A percentile compares a stretch with the other conserved stretches of the same genome.
Conservation (phyloP, 495 filamentous ascomycete species). For the Penicillium canescens region DNA sequence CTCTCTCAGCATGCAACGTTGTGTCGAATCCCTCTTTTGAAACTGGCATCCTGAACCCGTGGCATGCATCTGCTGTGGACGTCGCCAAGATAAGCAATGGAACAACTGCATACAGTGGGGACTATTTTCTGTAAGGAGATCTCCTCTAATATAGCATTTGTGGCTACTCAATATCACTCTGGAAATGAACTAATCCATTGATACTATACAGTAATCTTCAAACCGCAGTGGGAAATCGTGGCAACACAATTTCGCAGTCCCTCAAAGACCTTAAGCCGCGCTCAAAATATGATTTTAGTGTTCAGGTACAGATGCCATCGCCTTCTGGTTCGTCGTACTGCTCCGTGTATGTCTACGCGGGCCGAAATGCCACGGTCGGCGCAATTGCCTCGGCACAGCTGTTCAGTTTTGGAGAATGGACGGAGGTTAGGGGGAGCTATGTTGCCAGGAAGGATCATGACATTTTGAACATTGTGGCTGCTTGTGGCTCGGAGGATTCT, state of each 20-base stretch:
- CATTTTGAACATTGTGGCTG: slow-evolving; percentile 17
- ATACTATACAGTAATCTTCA: slow-evolving; percentile 11
- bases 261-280: slow-evolving; percentile 11
- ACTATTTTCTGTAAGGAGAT: slow-evolving; percentile 25
- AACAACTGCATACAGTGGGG: slow-evolving; percentile 17
- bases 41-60: slow-evolving; percentile 22
- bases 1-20: slow-evolving; percentile 23
- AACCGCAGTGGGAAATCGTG: slow-evolving; percentile 24
- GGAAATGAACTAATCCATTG: neutral
- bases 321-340: slow-evolving; percentile 18
- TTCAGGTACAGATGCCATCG: slow-evolving; percentile 10
- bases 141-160: neutral
- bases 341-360: slow-evolving; percentile 17
- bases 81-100: slow-evolving; percentile 22
- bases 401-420: slow-evolving; percentile 19
- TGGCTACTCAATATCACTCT: no score
- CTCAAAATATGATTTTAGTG: slow-evolving; percentile 19
- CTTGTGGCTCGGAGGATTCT: slow-evolving; percentile 23
- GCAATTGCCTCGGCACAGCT: slow-evolving; percentile 11
- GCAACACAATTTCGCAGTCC: slow-evolving; percentile 23
- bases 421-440: slow-evolving; percentile 17
- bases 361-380: slow-evolving; percentile 20
- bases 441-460: slow-evolving; percentile 10
- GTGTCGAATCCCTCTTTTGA: slow-evolving; percentile 29
- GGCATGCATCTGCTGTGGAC: slow-evolving; percentile 21